phyloP scores from a whole-genome alignment of 108 stramenopile species.

The Aurantiochytrium sp. region DNA sequence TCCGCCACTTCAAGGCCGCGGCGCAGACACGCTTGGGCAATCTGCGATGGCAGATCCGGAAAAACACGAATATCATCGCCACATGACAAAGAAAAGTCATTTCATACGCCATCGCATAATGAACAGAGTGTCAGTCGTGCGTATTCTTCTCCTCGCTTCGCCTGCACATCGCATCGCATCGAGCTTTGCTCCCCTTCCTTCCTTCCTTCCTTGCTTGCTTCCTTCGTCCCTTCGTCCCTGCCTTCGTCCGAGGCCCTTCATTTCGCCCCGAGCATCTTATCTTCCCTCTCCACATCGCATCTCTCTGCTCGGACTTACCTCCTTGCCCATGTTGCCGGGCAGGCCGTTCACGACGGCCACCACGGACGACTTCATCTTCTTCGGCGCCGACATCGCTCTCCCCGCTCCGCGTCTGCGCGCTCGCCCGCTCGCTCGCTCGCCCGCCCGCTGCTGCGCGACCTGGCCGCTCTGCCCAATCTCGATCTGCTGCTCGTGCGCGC shows the following conservation, averaged over 20 bases:
- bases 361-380: neutral
- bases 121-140: no score
- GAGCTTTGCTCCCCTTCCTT: no score
- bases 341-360: constrained; percentile 80
- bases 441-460: no score
- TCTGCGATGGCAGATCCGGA: neutral
- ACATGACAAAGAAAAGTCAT: no score
- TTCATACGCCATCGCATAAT: no score
- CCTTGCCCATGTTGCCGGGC: constrained; percentile 88
- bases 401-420: neutral
- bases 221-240: no score
- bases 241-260: neutral
- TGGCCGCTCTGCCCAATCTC: no score
- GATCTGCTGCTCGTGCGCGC: no score
- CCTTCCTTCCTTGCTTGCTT: no score
- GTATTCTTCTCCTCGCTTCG: no score
- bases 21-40: constrained; percentile 81
- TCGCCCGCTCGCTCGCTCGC: no score
- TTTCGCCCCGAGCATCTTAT: neutral
- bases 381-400: neutral
- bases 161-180: no score
- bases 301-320: constrained; percentile 24
- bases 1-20: constrained; percentile 71
- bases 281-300: neutral
- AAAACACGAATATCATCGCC: neutral